Percentiles rank a stretch among this genome's conserved stretches.
Conservation (phyloP, 768 basidiomycete genomes). For the Podaxis sp. region DNA sequence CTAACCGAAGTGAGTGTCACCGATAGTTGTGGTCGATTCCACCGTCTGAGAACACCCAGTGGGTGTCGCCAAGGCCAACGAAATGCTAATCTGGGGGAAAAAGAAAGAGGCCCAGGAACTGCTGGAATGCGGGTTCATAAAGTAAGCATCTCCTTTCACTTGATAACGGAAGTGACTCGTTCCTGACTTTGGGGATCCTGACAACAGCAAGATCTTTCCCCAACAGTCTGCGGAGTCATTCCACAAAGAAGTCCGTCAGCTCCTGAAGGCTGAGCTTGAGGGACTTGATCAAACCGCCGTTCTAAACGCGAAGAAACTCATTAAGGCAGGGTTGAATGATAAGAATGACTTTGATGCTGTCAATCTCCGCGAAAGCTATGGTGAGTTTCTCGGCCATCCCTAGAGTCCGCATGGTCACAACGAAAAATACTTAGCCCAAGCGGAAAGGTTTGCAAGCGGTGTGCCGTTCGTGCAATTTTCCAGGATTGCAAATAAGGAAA, state of each 20-base stretch:
- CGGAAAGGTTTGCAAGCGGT: conserved; percentile 58
- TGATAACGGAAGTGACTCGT: background rate
- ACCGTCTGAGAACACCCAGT: conserved; percentile 31
- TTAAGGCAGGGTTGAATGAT: conserved; percentile 52
- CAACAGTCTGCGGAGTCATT: conserved; percentile 47
- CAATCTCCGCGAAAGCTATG: conserved; percentile 65
- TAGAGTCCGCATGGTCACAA: background rate
- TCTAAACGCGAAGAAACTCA: conserved; percentile 46
- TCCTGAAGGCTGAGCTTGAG: conserved; percentile 48
- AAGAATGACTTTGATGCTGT: conserved; percentile 61
- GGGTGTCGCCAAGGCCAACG: conserved; percentile 67
- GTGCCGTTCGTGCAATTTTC: conserved; percentile 49
- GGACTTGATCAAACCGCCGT: conserved; percentile 56
- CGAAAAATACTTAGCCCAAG: conserved; percentile 42
- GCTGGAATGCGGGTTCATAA: conserved; percentile 57
- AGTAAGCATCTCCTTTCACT: conserved; percentile 35
- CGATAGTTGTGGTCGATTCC: background rate
- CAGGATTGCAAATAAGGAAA: conserved; percentile 57
- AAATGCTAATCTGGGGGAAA: conserved; percentile 66
- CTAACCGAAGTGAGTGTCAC: conserved; percentile 50
- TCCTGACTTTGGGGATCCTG: background rate
- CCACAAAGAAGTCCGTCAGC: conserved; percentile 44
- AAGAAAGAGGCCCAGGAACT: conserved; percentile 59
- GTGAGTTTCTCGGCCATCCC: conserved; percentile 19
- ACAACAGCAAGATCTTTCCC: conserved; percentile 54